A percentile compares a stretch with the other conserved stretches of the same genome.
Evolutionary conservation across 768 basidiomycete genomes (phyloP).

Genomic region (Calocera viscosa): DNA sequence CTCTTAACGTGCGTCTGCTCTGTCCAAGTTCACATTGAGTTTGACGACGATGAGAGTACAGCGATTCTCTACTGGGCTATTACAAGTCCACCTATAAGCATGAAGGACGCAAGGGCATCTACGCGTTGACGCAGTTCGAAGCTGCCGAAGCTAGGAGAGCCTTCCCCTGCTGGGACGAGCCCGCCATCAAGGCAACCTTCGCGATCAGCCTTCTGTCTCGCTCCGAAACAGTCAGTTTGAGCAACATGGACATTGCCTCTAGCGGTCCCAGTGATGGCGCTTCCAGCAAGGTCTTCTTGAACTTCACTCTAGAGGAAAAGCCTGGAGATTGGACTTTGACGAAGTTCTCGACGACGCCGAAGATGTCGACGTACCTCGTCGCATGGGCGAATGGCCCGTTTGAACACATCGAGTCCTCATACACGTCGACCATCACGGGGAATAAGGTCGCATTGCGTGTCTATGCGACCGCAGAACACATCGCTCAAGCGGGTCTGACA

Average conservation of each 20-base stretch:
- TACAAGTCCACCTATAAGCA: constrained; percentile 35
- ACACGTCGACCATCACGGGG: constrained; percentile 62
- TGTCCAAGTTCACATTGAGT: no score
- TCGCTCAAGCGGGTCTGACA: constrained; percentile 71
- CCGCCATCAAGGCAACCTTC: constrained; percentile 60
- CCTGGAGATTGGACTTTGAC: constrained; percentile 33
- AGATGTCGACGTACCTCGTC: constrained; percentile 82
- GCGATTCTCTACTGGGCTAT: no score
- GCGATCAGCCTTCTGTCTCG: constrained; percentile 67
- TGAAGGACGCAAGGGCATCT: constrained; percentile 20
- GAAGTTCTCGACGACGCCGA: constrained; percentile 64
- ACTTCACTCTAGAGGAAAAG: constrained; percentile 9
- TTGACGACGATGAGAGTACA: no score
- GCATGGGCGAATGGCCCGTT: constrained; percentile 78
- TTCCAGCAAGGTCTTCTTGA: neutral
- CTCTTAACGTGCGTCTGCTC: constrained; percentile 57
- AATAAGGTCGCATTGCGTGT: constrained; percentile 72
- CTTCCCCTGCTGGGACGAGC: constrained; percentile 91
- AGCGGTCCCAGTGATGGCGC: neutral
- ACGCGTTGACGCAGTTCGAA: neutral
- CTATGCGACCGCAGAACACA: constrained; percentile 71
- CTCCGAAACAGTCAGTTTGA: constrained; percentile 57
- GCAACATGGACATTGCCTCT: constrained; percentile 59
- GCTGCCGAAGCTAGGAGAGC: constrained; percentile 23
- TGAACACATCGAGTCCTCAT: constrained; percentile 56